phyloP scores from a whole-genome alignment of 2,329 filamentous ascomycete genomes.

The Emergomyces africanus region DNA sequence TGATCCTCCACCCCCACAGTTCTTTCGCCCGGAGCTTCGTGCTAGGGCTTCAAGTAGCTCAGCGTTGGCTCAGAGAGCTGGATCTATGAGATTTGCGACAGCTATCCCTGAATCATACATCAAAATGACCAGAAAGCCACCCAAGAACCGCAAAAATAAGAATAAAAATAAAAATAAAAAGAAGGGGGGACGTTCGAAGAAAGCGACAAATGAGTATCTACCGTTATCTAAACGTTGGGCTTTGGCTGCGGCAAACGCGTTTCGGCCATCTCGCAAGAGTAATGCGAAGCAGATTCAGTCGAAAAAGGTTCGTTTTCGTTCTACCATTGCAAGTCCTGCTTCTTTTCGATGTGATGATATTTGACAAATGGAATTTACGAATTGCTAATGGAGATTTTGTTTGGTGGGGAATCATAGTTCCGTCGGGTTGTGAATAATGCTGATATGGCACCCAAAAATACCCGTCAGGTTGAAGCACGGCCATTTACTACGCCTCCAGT shows the following conservation, averaged over 20 bases:
- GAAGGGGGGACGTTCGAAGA: not conserved
- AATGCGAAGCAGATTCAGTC: not conserved
- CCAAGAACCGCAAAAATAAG: not conserved
- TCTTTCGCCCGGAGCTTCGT: not conserved
- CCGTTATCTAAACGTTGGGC: constrained; percentile 8
- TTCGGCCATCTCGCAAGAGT: constrained; percentile 5
- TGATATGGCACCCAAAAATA: not conserved
- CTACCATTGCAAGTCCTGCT: not conserved
- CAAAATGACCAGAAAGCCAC: not conserved
- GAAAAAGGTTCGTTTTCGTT: not conserved
- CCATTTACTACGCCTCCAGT: not conserved
- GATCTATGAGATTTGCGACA: not conserved
- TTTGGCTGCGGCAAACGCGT: constrained; percentile 6
- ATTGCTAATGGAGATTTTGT: not conserved
- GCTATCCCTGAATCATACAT: not conserved
- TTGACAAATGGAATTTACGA: not conserved
- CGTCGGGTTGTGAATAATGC: not conserved
- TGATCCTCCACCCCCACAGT: not conserved
- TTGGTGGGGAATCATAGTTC: not conserved
- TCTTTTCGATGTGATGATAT: not conserved
- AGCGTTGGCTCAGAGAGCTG: not conserved
- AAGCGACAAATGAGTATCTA: not conserved
- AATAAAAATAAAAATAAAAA: not conserved
- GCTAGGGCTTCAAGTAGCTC: not conserved
- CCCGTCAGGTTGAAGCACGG: not conserved